Base-by-base conservation (phyloP, 1,139 yeast genomes). In the Ogataea hybrid region DNA sequence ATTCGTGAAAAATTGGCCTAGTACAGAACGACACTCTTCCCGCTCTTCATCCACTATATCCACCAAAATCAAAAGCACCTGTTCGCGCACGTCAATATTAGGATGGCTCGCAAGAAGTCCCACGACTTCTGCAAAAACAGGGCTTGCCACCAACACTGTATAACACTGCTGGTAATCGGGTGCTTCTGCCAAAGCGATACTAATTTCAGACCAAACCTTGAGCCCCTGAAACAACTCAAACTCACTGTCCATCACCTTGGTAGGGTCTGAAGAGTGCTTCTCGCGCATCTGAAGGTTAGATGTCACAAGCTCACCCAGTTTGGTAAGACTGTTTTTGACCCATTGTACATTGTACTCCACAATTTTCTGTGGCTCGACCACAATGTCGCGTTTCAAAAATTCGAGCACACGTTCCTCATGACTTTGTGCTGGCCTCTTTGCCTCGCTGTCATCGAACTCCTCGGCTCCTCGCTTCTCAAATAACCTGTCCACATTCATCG, bases 31-130 rank as follows among this genome's bases (percentile, higher is more conserved):
- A 3, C 23, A 29, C 11, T 32, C 35, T 2, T 47, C 49, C n/a
- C 38, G 45, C 14, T 41, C 45, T 6, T 44, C 46, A 14, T 42
- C 49, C 5, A 37, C 40, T 14, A 44, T 12, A 25, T 54, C 57
- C 28, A 39, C 42, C 17, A 53, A 21, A 1, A 53, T 31, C 2
- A 36, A 15, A 5, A 53, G 30, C 7, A 54, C 37, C 31, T 47
- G 53, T 18, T 37, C 43, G 6, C 42, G 32, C 9, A 55, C 43
- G 23, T 52, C 54, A 6, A 36, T 6, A 32, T 53, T 54, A 4
- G 57, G 51, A 36, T 55, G 58, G 6, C 45, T 32, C 7, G 49
- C 37, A 3, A 53, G 41, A 35, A 52, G 36, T 9, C 44, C 37
- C 27, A 55, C 18, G 18, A 53, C 32, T 14, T 46, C 43, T 9